Evolutionary conservation across 345 rosid species (phyloP), one percentile per base, ranked within the genome.

Genomic region (Eutrema heterophyllum): DNA sequence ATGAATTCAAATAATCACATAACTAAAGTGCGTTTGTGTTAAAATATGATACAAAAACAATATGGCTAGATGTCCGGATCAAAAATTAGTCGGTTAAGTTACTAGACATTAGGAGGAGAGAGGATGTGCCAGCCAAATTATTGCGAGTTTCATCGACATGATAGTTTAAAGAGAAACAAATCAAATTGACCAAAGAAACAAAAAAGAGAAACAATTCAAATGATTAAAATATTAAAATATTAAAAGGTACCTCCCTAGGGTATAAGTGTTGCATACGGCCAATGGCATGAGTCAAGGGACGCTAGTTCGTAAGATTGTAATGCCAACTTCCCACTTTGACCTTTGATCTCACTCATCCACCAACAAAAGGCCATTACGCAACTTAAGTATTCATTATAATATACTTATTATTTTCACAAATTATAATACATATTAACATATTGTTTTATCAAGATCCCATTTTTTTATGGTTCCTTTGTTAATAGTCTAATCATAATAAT

Each of bases 261-360:
- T n/a, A 26, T 43, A 43, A 55, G n/a, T 10, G 55, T 38, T 39
- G 48, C 21, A 29, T 21, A 43, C 48, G 68, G 16, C 78, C 68
- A 50, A 67, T 67, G 73, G 62, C n/a, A 7, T 59, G 15, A n/a
- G 10, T 24, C 73, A 75, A 75, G 40, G 40, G 78, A 4, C 78
- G 6, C 27, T 15, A 53, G 16, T 39, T 56, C 66, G 57, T 46
- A 44, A 46, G 44, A 29, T 18, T 73, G 40, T 14, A 29, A 24
- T 51, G 73, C 46, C 39, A 67, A 50, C 12, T 59, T 67, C 45
- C 38, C 60, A 29, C 54, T 58, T 74, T 59, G 68, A 67, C 78
- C 73, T 51, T 75, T 75, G 78, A 66, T 59, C 63, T 67, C 39
- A 67, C 16, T 67, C 68, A 67, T 60, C 48, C 44, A 59, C 52